Conservation (phyloP, 768 basidiomycete species). For the Naganishia vaughanmartiniae region DNA sequence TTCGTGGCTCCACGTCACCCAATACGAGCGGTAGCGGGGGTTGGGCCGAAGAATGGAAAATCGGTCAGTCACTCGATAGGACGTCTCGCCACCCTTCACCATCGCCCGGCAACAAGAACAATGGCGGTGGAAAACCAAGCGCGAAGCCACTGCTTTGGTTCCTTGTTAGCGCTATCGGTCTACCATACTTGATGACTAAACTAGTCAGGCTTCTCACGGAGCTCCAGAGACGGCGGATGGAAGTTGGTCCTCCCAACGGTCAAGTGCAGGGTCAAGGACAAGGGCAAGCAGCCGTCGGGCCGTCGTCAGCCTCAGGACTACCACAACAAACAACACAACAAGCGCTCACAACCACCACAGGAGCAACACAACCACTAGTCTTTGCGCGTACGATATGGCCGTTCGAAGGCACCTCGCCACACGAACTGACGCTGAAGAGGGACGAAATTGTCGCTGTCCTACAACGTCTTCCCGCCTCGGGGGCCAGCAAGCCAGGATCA, state of each 20-base stretch:
- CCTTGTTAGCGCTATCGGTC: conserved; percentile 84
- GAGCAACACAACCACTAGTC: conserved; percentile 46
- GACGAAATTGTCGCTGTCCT: conserved; percentile 92
- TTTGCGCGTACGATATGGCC: conserved; percentile 80
- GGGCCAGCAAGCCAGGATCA: conserved; percentile 57
- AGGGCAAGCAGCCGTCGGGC: conserved; percentile 32
- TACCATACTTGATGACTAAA: conserved; percentile 89
- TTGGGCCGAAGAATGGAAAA: conserved; percentile 51
- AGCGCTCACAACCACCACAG: background rate
- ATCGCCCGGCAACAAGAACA: conserved; percentile 22
- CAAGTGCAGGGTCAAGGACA: background rate
- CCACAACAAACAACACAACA: background rate
- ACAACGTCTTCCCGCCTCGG: conserved; percentile 64
- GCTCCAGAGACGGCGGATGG: conserved; percentile 55
- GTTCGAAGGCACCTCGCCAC: conserved; percentile 69
- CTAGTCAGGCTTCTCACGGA: conserved; percentile 74
- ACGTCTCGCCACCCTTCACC: conserved; percentile 36
- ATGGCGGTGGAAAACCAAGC: conserved; percentile 55
- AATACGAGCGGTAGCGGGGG: conserved; percentile 18
- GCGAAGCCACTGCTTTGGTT: conserved; percentile 90
- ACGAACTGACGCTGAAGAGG: conserved; percentile 76
- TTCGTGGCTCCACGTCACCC: conserved; percentile 58
- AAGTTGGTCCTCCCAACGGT: conserved; percentile 7
- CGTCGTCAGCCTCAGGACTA: background rate
- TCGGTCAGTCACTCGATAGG: conserved; percentile 27